These are phyloP conservation scores for Pinus tabuliformis DNA, from an alignment of 75 land plant species.

Conservation along the genomic window DNA sequence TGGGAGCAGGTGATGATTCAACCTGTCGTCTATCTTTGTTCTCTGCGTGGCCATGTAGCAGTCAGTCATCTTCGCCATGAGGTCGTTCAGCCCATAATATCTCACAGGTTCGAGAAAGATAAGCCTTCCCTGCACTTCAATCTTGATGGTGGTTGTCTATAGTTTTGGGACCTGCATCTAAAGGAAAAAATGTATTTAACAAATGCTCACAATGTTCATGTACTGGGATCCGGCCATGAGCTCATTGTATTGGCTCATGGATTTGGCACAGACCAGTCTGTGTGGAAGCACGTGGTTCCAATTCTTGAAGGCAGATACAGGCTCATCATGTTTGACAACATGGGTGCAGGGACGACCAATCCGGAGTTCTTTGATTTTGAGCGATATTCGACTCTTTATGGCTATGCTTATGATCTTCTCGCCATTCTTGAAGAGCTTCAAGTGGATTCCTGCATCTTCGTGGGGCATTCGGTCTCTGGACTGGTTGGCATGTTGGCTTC, in stretches of 20 bases:
- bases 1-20: no score
- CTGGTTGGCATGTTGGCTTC: slow-evolving; percentile 83
- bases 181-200: slow-evolving; percentile 8
- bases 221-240: slow-evolving; percentile 63
- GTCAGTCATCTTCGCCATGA: no score
- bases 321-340: slow-evolving; percentile 77
- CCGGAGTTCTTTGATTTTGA: slow-evolving; percentile 95
- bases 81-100: no score
- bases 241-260: slow-evolving; percentile 86
- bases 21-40: no score
- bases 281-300: slow-evolving; percentile 93
- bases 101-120: no score
- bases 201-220: slow-evolving; percentile 80
- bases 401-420: slow-evolving; percentile 86
- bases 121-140: no score
- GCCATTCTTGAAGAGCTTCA: slow-evolving; percentile 78
- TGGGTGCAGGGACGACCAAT: slow-evolving; percentile 95
- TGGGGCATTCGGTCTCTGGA: slow-evolving; percentile 91
- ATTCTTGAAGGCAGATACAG: slow-evolving; percentile 75
- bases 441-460: slow-evolving; percentile 60
- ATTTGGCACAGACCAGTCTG: slow-evolving; percentile 95
- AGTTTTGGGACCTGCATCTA: no score
- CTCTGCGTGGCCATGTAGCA: no score
- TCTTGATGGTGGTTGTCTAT: no score
- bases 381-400: slow-evolving; percentile 76